These are phyloP conservation scores for Clonostachys rosea DNA, from an alignment of 2,329 filamentous ascomycete genomes.

Conservation along the genomic window DNA sequence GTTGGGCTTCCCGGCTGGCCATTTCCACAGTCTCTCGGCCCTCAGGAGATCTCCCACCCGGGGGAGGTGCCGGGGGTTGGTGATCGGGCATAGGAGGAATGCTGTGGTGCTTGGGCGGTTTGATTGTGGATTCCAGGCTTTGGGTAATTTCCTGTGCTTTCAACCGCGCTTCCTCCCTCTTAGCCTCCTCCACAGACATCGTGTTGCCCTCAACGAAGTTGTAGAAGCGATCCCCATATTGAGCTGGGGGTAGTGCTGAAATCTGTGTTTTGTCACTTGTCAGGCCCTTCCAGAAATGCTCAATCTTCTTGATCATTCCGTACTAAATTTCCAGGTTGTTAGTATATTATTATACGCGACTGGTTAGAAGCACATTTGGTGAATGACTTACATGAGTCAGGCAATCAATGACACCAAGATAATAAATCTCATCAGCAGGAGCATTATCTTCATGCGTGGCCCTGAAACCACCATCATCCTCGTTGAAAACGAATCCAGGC, in stretches of 20 bases:
- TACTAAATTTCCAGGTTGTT: conserved; percentile 54
- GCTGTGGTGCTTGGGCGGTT: conserved; percentile 14
- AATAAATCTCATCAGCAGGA: conserved; percentile 90
- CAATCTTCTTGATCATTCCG: conserved; percentile 87
- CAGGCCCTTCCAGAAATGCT: conserved; percentile 96
- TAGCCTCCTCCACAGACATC: conserved; percentile 81
- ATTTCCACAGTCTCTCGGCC: conserved; percentile 31
- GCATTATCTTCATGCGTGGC: conserved; percentile 88
- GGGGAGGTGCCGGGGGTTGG: conserved; percentile 35
- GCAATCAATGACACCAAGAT: conserved; percentile 97
- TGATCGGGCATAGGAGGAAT: conserved; percentile 41
- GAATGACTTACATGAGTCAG: conserved; percentile 77
- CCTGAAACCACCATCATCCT: conserved; percentile 87
- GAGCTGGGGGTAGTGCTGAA: conserved; percentile 82
- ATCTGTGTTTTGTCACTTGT: conserved; percentile 81
- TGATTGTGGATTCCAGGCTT: not conserved
- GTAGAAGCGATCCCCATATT: conserved; percentile 91
- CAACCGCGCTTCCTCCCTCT: conserved; percentile 55
- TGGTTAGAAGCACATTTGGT: too few species aligned
- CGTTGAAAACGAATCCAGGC: conserved; percentile 76
- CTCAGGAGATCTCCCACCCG: conserved; percentile 26
- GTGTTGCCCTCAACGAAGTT: conserved; percentile 89
- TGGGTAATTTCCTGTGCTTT: conserved; percentile 45
- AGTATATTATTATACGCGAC: not conserved
- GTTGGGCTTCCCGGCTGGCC: conserved; percentile 29